These are phyloP conservation scores for Stellera chamaejasme DNA, from an alignment of 345 rosid species.

Conservation along the genomic window DNA sequence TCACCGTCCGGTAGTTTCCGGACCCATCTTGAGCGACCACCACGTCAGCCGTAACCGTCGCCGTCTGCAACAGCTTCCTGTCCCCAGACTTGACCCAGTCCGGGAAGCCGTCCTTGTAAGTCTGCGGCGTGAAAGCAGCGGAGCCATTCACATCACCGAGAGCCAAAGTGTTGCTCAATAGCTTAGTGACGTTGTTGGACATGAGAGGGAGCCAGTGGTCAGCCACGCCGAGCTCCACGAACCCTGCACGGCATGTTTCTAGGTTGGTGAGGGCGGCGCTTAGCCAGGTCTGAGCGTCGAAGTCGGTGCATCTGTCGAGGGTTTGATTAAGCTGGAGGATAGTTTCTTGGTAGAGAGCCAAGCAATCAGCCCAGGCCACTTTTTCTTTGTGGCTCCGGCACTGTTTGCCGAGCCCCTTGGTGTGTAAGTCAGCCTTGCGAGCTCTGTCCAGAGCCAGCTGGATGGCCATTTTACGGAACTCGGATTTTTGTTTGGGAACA, in stretches of 20 bases:
- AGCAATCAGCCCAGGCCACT: conserved; percentile 81
- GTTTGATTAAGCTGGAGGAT: conserved; percentile 54
- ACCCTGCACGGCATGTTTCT: conserved; percentile 63
- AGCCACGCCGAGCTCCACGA: conserved; percentile 47
- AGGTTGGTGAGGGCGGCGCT: conserved; percentile 73
- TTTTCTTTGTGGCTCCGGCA: conserved; percentile 52
- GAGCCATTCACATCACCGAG: conserved; percentile 18
- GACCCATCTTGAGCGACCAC: conserved; percentile 77
- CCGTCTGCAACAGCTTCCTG: conserved; percentile 44
- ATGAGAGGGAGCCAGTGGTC: conserved; percentile 43
- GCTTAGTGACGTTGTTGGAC: conserved; percentile 56
- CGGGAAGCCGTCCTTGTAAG: conserved; percentile 45
- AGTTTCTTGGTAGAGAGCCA: conserved; percentile 44
- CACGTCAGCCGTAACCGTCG: conserved; percentile 32
- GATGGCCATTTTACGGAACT: conserved; percentile 38
- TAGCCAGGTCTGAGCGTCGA: conserved; percentile 77
- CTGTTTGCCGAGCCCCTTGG: conserved; percentile 41
- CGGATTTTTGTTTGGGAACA: conserved; percentile 31
- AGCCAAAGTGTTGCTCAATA: conserved; percentile 61
- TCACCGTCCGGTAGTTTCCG: conserved; percentile 47
- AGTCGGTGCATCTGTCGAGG: conserved; percentile 41
- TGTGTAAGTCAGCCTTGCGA: conserved; percentile 32
- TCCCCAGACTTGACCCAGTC: conserved; percentile 59
- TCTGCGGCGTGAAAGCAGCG: conserved; percentile 11
- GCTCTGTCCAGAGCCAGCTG: conserved; percentile 53